phyloP scores from a whole-genome alignment of 257 asterid genomes.

The Forsythia viridissima region DNA sequence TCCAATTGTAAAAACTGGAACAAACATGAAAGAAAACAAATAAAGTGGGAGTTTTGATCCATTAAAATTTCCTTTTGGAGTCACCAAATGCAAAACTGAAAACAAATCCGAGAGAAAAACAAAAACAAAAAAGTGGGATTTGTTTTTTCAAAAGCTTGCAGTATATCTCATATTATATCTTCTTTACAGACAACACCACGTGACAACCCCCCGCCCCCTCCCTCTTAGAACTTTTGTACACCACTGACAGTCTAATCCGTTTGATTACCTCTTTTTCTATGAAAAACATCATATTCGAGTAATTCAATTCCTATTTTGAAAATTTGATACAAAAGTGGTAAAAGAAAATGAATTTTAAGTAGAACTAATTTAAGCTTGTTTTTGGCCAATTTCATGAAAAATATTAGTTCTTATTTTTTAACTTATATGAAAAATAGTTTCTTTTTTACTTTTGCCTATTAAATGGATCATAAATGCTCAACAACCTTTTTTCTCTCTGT shows the following conservation, averaged over 20 bases:
- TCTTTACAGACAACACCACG: conserved; percentile 38
- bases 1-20: background rate
- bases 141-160: background rate
- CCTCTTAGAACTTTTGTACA: background rate
- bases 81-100: background rate
- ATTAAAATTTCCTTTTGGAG: background rate
- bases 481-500: background rate
- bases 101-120: background rate
- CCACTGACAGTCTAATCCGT: background rate
- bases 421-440: too few relatives aligned
- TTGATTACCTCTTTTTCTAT: too few relatives aligned
- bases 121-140: background rate
- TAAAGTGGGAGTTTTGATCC: background rate
- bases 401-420: too few relatives aligned
- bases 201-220: too few relatives aligned
- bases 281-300: too few relatives aligned
- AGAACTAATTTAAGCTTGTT: too few relatives aligned
- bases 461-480: too few relatives aligned
- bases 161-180: background rate
- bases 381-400: too few relatives aligned
- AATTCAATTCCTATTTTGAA: too few relatives aligned
- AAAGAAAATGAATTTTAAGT: too few relatives aligned
- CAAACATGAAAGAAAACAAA: conserved; percentile 2
- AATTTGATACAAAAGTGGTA: too few relatives aligned
- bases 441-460: too few relatives aligned